Conservation (phyloP, 352 stramenopile species). For the Phytophthora chlamydospora region DNA sequence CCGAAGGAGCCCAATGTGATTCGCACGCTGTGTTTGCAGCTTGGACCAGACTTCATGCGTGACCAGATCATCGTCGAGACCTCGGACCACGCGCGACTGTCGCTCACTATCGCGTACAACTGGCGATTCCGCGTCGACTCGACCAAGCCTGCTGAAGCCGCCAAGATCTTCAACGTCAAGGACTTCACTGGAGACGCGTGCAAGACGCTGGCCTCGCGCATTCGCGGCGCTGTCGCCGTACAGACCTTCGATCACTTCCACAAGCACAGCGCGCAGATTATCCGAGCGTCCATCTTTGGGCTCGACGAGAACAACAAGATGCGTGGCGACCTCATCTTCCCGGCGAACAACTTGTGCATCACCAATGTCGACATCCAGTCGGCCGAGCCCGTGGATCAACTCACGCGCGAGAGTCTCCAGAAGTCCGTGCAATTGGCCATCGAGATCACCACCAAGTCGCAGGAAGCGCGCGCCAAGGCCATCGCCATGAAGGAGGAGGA, state of each 20-base stretch:
- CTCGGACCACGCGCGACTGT: conserved; percentile 75
- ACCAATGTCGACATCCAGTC: conserved; percentile 87
- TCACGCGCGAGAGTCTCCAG: conserved; percentile 78
- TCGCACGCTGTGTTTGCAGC: conserved; percentile 77
- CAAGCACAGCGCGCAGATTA: conserved; percentile 85
- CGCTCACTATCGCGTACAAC: conserved; percentile 85
- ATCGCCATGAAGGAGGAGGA: conserved; percentile 85
- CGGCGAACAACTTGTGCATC: conserved; percentile 79
- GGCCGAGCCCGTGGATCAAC: conserved; percentile 72
- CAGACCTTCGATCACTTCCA: conserved; percentile 85
- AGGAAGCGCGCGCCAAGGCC: conserved; percentile 79
- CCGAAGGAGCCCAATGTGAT: conserved; percentile 85
- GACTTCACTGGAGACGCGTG: conserved; percentile 84
- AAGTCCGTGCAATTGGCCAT: conserved; percentile 87
- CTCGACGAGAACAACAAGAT: conserved; percentile 62
- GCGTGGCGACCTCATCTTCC: conserved; percentile 62
- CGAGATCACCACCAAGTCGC: conserved; percentile 86
- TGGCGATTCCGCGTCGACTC: conserved; percentile 79
- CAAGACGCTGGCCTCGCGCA: conserved; percentile 80
- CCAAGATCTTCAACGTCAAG: conserved; percentile 84
- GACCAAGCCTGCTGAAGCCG: conserved; percentile 53
- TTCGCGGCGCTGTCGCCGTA: conserved; percentile 74
- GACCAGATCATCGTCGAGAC: conserved; percentile 87
- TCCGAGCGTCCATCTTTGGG: conserved; percentile 80
- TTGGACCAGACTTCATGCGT: conserved; percentile 85